These are phyloP conservation scores for Leccinum uliginosum DNA, from an alignment of 768 basidiomycete genomes.

Conservation along the genomic window DNA sequence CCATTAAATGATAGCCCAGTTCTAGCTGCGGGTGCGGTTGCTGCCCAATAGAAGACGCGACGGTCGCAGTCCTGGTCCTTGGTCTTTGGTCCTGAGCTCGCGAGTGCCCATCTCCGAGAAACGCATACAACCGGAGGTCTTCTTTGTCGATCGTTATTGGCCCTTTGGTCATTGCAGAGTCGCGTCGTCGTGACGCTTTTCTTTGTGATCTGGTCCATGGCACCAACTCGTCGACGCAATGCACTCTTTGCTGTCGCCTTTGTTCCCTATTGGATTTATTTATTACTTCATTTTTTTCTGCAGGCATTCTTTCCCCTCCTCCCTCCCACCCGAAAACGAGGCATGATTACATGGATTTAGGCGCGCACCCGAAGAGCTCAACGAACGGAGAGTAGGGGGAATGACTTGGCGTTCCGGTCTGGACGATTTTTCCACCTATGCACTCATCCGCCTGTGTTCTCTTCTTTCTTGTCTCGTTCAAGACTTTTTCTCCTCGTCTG, in stretches of 20 bases:
- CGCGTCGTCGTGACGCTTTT: background rate
- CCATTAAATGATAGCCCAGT: constrained; percentile 59
- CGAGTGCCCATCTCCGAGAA: constrained; percentile 5
- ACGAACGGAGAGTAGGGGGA: constrained; percentile 10
- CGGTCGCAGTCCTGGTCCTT: background rate
- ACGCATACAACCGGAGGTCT: background rate
- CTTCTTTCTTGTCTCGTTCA: constrained; percentile 1
- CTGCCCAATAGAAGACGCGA: constrained; percentile 25
- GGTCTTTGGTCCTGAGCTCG: background rate
- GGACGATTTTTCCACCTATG: background rate
- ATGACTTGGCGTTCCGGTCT: background rate
- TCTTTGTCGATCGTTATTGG: background rate
- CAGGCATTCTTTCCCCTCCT: constrained; percentile 20
- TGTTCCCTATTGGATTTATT: constrained; percentile 29
- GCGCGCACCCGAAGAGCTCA: constrained; percentile 8
- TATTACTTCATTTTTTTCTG: constrained; percentile 24
- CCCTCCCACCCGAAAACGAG: constrained; percentile 12
- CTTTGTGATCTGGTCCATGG: constrained; percentile 1
- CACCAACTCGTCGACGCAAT: constrained; percentile 4
- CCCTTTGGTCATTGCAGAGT: constrained; percentile 3
- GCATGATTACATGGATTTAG: constrained; percentile 15
- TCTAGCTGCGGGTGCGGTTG: constrained; percentile 43
- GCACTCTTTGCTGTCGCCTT: constrained; percentile 14
- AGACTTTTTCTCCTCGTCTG: constrained; percentile 11
- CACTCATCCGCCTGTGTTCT: background rate